Percentiles rank a stretch among this genome's conserved stretches.
Conservation (phyloP, 441 rosid genomes). For the Gossypium davidsonii region DNA sequence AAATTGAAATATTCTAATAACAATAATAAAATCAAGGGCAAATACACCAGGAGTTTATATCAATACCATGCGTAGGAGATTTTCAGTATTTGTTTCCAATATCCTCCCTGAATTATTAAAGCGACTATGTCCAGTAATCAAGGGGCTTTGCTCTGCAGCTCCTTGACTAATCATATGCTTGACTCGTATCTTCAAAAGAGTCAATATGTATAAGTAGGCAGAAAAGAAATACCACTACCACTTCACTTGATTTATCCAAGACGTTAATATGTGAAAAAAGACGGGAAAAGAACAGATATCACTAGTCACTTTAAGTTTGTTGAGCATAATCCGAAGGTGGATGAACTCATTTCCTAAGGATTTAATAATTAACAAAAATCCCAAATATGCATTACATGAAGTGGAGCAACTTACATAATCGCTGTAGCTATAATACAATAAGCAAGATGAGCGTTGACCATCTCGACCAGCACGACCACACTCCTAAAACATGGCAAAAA, state of each 20-base stretch:
- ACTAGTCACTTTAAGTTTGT: background rate
- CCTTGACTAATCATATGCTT: slow-evolving; percentile 96
- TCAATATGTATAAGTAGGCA: slow-evolving; percentile 3
- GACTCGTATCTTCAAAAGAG: slow-evolving; percentile 62
- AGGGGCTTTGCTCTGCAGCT: slow-evolving; percentile 62
- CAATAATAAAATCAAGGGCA: background rate
- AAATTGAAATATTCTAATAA: background rate
- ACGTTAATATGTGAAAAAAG: background rate
- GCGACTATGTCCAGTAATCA: slow-evolving; percentile 55
- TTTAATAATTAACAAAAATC: slow-evolving; percentile 8
- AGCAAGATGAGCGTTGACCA: slow-evolving; percentile 85
- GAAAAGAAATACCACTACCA: background rate
- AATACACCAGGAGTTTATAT: slow-evolving; percentile 7
- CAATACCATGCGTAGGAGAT: slow-evolving; percentile 83
- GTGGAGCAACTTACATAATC: slow-evolving; percentile 68
- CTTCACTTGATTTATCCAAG: background rate
- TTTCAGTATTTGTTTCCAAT: slow-evolving; percentile 82
- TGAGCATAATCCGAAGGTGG: background rate
- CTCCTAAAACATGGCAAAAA: slow-evolving; percentile 45
- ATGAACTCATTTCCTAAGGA: background rate
- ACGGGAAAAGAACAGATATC: background rate
- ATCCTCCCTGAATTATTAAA: slow-evolving; percentile 55
- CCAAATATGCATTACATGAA: slow-evolving; percentile 10
- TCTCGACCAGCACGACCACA: slow-evolving; percentile 99
- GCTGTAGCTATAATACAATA: slow-evolving; percentile 80